Evolutionary conservation across 2,329 filamentous ascomycete species (phyloP).

Genomic region (Cytospora paraplurivora): DNA sequence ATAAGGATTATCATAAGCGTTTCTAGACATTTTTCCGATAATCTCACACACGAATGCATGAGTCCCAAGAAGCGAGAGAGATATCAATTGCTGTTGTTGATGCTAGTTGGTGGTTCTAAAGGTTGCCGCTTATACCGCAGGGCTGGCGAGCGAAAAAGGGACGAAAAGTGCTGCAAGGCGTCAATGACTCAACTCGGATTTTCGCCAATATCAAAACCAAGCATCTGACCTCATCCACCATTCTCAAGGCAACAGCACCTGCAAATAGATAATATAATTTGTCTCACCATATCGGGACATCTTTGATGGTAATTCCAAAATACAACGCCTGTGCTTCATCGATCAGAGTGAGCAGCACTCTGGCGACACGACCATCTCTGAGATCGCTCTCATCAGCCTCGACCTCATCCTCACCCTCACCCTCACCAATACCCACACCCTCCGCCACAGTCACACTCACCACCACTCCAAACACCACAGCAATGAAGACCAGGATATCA

Average conservation of each 20-base stretch:
- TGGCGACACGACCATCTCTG: background rate
- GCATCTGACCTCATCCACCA: background rate
- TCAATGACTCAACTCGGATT: slow-evolving; percentile 26
- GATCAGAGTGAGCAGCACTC: background rate
- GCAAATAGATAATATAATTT: background rate
- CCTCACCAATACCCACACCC: too few relatives aligned
- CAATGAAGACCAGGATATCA: slow-evolving; percentile 35
- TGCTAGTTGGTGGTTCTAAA: background rate
- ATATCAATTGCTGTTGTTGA: too few relatives aligned
- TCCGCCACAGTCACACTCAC: background rate
- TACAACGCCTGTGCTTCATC: background rate
- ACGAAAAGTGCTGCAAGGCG: slow-evolving; percentile 17
- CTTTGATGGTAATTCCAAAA: slow-evolving; percentile 4
- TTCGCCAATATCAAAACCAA: slow-evolving; percentile 12
- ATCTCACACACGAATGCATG: too few relatives aligned
- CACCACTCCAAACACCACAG: slow-evolving; percentile 16
- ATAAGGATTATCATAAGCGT: too few relatives aligned
- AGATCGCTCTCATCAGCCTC: slow-evolving; percentile 19
- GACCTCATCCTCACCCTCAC: slow-evolving; percentile 7
- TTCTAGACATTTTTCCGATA: too few relatives aligned
- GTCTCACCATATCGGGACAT: background rate
- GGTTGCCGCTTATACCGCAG: slow-evolving; percentile 11
- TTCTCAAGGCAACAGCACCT: background rate
- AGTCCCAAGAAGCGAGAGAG: too few relatives aligned
- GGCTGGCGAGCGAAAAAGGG: background rate